A percentile compares a stretch with the other conserved stretches of the same genome.
Conservation (phyloP, 306 rosid species). For the Trichosanthes cucumerina region DNA sequence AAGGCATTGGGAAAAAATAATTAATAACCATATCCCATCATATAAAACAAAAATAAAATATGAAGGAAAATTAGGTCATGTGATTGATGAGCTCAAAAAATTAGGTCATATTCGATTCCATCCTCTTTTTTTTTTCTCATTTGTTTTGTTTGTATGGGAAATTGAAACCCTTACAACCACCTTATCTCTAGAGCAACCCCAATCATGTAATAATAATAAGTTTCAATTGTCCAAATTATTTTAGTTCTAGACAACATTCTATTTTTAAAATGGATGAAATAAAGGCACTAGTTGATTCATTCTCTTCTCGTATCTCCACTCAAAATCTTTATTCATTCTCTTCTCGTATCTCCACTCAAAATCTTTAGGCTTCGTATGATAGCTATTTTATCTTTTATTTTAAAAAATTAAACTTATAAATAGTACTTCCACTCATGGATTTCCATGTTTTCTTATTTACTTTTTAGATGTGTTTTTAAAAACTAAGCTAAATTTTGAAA, state of each 20-base stretch:
- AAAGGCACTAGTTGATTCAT: too few relatives aligned
- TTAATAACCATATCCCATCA: not conserved
- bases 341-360: too few relatives aligned
- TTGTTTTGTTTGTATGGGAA: not conserved
- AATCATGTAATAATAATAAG: not conserved
- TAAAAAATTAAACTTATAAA: too few relatives aligned
- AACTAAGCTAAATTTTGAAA: too few relatives aligned
- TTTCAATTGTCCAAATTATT: not conserved
- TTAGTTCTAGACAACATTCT: not conserved
- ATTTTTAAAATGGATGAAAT: too few relatives aligned
- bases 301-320: too few relatives aligned
- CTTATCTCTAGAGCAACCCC: not conserved
- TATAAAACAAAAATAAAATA: not conserved
- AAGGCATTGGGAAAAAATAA: not conserved
- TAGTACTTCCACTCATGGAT: too few relatives aligned
- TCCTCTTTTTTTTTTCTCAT: not conserved
- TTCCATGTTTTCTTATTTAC: too few relatives aligned
- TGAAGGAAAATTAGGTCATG: not conserved
- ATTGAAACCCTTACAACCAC: not conserved
- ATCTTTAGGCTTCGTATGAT: too few relatives aligned
- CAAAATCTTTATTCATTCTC: too few relatives aligned
- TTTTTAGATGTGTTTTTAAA: too few relatives aligned
- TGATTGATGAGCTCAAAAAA: not conserved
- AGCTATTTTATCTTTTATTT: too few relatives aligned
- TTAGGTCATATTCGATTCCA: conserved; percentile 3